Conservation (phyloP, 805 yeast genomes). For the Cyberlindnera mississippiensis region DNA sequence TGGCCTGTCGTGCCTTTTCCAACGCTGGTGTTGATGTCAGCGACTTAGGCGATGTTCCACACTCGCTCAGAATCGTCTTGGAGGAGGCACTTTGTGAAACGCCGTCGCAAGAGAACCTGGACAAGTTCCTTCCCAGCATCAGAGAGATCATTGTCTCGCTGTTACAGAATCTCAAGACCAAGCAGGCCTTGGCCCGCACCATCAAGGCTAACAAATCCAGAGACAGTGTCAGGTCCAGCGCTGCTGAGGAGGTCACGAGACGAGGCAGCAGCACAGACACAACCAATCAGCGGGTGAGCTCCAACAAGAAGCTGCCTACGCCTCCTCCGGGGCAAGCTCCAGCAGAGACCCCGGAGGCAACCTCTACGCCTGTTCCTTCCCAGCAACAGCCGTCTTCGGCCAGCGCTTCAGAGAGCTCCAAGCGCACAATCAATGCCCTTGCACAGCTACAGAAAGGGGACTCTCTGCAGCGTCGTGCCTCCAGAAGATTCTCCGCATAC, state of each 20-base stretch:
- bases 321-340: slow-evolving; percentile 1
- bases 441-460: slow-evolving; percentile 78
- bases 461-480: slow-evolving; percentile 85
- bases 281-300: background rate
- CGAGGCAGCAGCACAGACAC: slow-evolving; percentile 7
- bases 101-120: slow-evolving; percentile 80
- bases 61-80: slow-evolving; percentile 66
- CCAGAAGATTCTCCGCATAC: slow-evolving; percentile 89
- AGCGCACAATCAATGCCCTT: slow-evolving; percentile 49
- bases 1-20: slow-evolving; percentile 75
- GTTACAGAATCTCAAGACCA: slow-evolving; percentile 72
- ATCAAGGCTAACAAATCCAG: slow-evolving; percentile 28
- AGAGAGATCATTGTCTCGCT: slow-evolving; percentile 81
- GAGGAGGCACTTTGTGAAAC: slow-evolving; percentile 84
- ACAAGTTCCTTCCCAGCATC: slow-evolving; percentile 75
- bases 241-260: slow-evolving; percentile 12
- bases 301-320: background rate
- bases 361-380: background rate
- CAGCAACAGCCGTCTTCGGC: background rate
- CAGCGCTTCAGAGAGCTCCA: background rate
- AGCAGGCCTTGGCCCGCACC: slow-evolving; percentile 57
- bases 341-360: slow-evolving; percentile 9
- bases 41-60: slow-evolving; percentile 90
- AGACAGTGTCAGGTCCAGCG: slow-evolving; percentile 16
- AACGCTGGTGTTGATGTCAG: slow-evolving; percentile 75